A percentile compares a stretch with the other conserved stretches of the same genome.
phyloP scores from a whole-genome alignment of 345 rosid species.

The Erysimum cheiranthoides region DNA sequence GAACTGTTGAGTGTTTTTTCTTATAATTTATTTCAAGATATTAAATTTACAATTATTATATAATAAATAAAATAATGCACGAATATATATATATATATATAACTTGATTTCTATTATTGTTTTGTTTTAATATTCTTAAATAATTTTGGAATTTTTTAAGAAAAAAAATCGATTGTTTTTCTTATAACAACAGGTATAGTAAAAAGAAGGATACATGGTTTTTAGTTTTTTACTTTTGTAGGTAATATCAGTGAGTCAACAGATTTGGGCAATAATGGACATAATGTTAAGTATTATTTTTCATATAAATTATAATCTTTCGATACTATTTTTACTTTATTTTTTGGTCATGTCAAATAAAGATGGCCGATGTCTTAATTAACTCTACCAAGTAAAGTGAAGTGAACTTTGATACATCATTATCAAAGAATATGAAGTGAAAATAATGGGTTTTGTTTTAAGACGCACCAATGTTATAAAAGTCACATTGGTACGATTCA shows the following conservation, averaged over 20 bases:
- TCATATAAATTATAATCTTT: not conserved
- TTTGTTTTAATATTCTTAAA: not conserved
- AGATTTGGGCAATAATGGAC: not conserved
- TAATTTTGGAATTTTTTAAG: not conserved
- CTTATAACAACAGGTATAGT: not conserved
- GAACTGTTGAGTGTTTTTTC: not conserved
- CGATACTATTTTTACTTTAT: not conserved
- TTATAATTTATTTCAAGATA: not conserved
- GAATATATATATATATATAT: not conserved
- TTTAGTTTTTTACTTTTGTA: not conserved
- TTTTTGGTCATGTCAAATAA: slow-evolving; percentile 33
- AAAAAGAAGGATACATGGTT: not conserved
- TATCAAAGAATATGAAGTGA: slow-evolving; percentile 28
- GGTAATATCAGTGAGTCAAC: not conserved
- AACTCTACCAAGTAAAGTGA: slow-evolving; percentile 16
- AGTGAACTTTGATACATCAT: slow-evolving; percentile 31
- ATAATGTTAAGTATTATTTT: not conserved
- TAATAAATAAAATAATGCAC: not conserved
- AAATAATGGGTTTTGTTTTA: slow-evolving; percentile 14
- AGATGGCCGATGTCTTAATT: slow-evolving; percentile 28
- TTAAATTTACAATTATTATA: not conserved
- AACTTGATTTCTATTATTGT: not conserved
- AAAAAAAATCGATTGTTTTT: not conserved
- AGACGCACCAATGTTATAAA: slow-evolving; percentile 22
- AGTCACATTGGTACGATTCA: slow-evolving; percentile 32